These are phyloP conservation scores for Apiotrichum gamsii DNA, from an alignment of 1,284 basidiomycete species.

Conservation along the genomic window DNA sequence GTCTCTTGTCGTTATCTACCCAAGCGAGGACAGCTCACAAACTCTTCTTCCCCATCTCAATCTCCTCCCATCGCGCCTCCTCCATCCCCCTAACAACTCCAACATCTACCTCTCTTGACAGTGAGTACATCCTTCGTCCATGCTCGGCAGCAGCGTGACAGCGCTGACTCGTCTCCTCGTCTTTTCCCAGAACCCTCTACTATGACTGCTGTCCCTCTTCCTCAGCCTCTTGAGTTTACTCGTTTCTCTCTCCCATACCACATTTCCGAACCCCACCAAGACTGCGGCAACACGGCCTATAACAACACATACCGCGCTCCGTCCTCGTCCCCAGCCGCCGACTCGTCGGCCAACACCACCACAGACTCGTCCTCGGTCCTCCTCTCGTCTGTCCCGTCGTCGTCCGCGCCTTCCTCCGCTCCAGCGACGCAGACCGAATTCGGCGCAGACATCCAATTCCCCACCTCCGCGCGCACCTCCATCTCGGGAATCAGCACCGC, in stretches of 20 bases:
- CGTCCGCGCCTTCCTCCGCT: too few relatives aligned
- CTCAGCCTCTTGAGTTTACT: constrained; percentile 5
- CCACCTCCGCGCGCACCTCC: not conserved
- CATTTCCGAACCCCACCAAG: not conserved
- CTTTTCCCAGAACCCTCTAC: not conserved
- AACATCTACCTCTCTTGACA: not conserved
- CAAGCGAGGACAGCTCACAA: too few relatives aligned
- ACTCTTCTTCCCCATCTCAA: too few relatives aligned
- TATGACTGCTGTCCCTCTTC: constrained; percentile 11
- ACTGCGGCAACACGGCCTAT: not conserved
- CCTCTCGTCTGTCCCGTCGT: not conserved
- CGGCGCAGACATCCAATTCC: not conserved
- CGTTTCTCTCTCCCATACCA: constrained; percentile 1
- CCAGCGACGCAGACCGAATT: not conserved
- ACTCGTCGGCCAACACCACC: not conserved
- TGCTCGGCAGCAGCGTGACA: not conserved
- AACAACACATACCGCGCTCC: not conserved
- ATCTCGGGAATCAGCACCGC: too few relatives aligned
- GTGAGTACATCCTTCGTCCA: not conserved
- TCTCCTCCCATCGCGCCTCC: too few relatives aligned
- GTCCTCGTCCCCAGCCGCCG: not conserved
- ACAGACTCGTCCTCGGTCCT: not conserved
- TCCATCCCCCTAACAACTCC: too few relatives aligned
- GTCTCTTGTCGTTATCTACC: too few relatives aligned
- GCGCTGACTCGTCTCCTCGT: not conserved